Base-by-base conservation (phyloP, 441 rosid species). In the Erysimum cheiri region DNA sequence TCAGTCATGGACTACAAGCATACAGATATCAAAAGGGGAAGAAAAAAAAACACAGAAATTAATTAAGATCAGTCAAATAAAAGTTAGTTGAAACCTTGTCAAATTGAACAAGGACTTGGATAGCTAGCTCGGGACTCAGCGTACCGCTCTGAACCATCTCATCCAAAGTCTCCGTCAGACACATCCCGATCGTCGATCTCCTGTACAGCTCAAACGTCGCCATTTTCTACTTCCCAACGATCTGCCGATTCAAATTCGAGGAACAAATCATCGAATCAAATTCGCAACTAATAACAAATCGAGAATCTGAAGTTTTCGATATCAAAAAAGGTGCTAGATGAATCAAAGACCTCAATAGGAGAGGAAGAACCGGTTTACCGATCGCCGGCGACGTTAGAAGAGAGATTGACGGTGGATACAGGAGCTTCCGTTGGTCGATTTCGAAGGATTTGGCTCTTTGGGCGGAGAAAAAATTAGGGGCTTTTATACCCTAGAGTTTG, bases 181-280 rank as follows among this genome's bases (percentile, higher is more conserved):
- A 92, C 97, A 91, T 92, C 53, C 97, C 97, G 69, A 92, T 91
- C 64, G 99, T 88, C 57, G 99, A 96, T 67, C 93, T 85, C 78
- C 99, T 83, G 74, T 96, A 93, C 19, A 96, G 84, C 90, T 96
- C 98, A 76, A 92, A 95, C 72, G 98, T 90, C 77, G 92, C 96
- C 98, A 91, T 95, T 73, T 15, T 66, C 19, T 75, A 70, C 54
- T 69, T 46, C 57, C 75, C 82, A 86, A 87, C 84, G 84, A 53
- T 64, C 69, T 71, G 40, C 12, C 22, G 6, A 56, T 48, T 15
- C 4, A 55, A 60, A 70, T 10, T 61, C 46, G 9, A 46, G 28
- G 6, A 65, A 57, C 47, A 43, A 64, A 37, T 24, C 19, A 11
- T 7, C 22, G 29, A 55, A 41, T 41, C 47, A 8, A 60, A 61